phyloP scores from a whole-genome alignment of 169 alveolate genomes.

The Cryptosporidium viatorum region DNA sequence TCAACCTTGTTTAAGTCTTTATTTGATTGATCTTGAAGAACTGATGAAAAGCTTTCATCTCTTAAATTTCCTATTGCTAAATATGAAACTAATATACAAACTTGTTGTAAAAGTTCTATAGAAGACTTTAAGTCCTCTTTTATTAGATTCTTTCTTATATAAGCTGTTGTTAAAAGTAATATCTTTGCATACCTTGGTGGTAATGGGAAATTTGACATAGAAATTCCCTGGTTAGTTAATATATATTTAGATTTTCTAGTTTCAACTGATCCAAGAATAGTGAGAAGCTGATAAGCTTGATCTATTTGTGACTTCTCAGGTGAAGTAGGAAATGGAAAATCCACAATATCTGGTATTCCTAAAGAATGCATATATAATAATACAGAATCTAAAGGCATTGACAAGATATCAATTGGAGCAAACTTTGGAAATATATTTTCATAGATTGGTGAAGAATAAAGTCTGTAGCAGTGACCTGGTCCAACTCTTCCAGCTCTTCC shows the following conservation, averaged over 20 bases:
- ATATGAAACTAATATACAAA: slow-evolving; percentile 54
- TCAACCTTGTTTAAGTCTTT: neutral
- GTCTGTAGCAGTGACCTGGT: slow-evolving; percentile 97
- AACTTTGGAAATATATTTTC: slow-evolving; percentile 83
- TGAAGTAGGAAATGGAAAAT: slow-evolving; percentile 88
- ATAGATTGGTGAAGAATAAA: slow-evolving; percentile 92
- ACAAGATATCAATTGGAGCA: slow-evolving; percentile 88
- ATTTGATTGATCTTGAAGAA: neutral
- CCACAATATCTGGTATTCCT: slow-evolving; percentile 86
- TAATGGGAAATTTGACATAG: slow-evolving; percentile 31
- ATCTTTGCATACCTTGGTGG: slow-evolving; percentile 65
- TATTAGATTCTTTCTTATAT: slow-evolving; percentile 22
- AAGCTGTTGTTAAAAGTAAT: slow-evolving; percentile 14
- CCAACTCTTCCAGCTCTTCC: slow-evolving; percentile 99
- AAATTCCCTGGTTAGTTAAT: slow-evolving; percentile 39
- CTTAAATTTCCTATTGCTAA: slow-evolving; percentile 40
- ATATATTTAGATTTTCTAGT: neutral
- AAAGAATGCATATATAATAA: slow-evolving; percentile 89
- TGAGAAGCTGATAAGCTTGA: slow-evolving; percentile 37
- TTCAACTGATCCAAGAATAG: slow-evolving; percentile 31
- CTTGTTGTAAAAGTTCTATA: slow-evolving; percentile 23
- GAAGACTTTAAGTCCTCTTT: neutral
- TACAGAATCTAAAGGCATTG: slow-evolving; percentile 88
- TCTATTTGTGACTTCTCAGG: slow-evolving; percentile 80
- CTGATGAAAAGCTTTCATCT: slow-evolving; percentile 13